phyloP scores from a whole-genome alignment of 2,329 filamentous ascomycete genomes.

The Pestalotiopsis sp. region DNA sequence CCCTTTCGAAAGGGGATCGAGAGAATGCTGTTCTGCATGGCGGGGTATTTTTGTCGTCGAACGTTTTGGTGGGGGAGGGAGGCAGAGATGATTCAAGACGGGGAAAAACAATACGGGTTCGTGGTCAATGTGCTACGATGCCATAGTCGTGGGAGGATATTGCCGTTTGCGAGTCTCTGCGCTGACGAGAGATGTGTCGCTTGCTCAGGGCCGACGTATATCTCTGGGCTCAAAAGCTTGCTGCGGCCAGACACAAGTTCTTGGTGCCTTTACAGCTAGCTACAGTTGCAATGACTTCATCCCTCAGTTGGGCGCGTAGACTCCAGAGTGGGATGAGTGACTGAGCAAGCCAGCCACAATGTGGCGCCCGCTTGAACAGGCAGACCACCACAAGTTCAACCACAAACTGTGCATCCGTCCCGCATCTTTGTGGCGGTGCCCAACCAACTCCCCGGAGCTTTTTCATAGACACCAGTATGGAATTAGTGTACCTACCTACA shows the following conservation, averaged over 20 bases:
- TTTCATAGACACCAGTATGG: too few relatives aligned
- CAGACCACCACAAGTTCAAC: too few relatives aligned
- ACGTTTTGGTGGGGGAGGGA: conserved; percentile 10
- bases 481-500: too few relatives aligned
- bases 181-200: background rate
- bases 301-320: conserved; percentile 5
- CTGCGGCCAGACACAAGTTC: background rate
- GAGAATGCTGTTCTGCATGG: conserved; percentile 59
- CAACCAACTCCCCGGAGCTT: too few relatives aligned
- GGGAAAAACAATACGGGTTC: background rate
- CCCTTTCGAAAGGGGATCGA: conserved; percentile 88
- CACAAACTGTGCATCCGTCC: too few relatives aligned
- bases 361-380: background rate
- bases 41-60: conserved; percentile 8
- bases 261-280: conserved; percentile 1
- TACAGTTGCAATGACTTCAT: conserved; percentile 23
- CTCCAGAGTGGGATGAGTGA: background rate
- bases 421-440: too few relatives aligned
- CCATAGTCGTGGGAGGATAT: background rate
- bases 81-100: background rate
- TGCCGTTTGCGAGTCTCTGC: background rate
- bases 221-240: background rate
- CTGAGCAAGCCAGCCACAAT: background rate
- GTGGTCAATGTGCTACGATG: background rate
- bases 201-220: background rate